These are phyloP conservation scores for Stygiomarasmius scandens DNA, from an alignment of 1,284 basidiomycete species.

Conservation along the genomic window DNA sequence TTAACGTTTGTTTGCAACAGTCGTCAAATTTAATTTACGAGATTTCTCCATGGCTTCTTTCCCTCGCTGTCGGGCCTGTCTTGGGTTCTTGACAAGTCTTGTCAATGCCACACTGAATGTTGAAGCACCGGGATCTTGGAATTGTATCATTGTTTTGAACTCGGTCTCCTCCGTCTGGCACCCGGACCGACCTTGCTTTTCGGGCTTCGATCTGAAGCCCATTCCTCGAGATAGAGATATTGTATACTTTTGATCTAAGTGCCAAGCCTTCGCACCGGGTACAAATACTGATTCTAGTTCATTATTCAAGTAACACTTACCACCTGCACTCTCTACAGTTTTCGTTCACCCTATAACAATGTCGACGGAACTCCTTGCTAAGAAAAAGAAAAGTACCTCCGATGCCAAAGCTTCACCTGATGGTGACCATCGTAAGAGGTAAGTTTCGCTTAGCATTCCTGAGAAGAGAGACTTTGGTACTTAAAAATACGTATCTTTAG, in stretches of 20 bases:
- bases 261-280: slow-evolving; percentile 8
- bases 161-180: neutral
- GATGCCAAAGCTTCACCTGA: slow-evolving; percentile 12
- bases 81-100: neutral
- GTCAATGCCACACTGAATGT: neutral
- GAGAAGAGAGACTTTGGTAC: neutral
- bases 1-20: neutral
- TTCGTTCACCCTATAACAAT: neutral
- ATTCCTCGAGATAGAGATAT: neutral
- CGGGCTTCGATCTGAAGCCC: neutral
- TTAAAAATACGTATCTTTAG: neutral
- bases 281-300: neutral
- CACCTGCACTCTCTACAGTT: neutral
- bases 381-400: slow-evolving; percentile 11
- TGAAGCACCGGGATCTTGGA: neutral
- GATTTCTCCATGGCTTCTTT: neutral
- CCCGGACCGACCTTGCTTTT: neutral
- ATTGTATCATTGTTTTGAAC: neutral
- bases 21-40: neutral
- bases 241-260: neutral
- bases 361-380: slow-evolving; percentile 7
- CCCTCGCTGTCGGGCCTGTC: neutral
- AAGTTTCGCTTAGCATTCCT: neutral
- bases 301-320: neutral
- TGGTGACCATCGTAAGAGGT: slow-evolving; percentile 20